Percentiles rank a stretch among this genome's conserved stretches.
Conservation (phyloP, 257 asterid species). For the Cinchona pubescens region DNA sequence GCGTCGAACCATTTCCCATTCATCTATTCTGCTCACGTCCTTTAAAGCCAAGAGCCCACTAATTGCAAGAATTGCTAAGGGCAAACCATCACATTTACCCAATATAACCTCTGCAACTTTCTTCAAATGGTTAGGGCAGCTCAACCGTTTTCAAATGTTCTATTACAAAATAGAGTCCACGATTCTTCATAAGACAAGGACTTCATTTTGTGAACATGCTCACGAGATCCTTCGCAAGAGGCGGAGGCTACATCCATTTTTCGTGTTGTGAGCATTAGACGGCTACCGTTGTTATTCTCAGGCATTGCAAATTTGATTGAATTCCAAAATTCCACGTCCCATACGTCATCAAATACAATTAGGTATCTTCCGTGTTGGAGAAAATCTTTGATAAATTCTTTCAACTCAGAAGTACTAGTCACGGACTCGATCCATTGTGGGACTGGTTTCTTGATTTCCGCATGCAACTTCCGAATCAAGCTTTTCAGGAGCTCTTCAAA, state of each 20-base stretch:
- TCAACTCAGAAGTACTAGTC: not conserved
- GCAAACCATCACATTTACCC: constrained; percentile 25
- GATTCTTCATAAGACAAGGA: constrained; percentile 17
- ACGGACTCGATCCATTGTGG: not conserved
- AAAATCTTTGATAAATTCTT: not conserved
- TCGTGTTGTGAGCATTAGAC: constrained; percentile 20
- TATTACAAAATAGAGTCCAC: constrained; percentile 12
- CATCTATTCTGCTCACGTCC: constrained; percentile 3
- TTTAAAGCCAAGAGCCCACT: constrained; percentile 26
- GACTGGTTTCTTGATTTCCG: not conserved
- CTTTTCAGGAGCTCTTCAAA: not conserved
- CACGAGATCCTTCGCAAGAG: not conserved
- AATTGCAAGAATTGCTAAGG: constrained; percentile 25
- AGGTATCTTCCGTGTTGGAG: constrained; percentile 7
- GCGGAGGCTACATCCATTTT: constrained; percentile 12
- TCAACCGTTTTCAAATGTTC: no score
- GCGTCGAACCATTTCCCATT: constrained; percentile 18
- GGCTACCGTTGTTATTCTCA: constrained; percentile 11
- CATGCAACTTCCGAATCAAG: not conserved
- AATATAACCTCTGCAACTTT: constrained; percentile 9
- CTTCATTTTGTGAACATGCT: not conserved
- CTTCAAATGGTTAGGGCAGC: no score
- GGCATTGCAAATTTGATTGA: constrained; percentile 16
- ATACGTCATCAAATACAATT: constrained; percentile 27
- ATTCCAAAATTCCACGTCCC: constrained; percentile 15